A percentile compares a stretch with the other conserved stretches of the same genome.
These are phyloP conservation scores for Corchorus capsularis DNA, from an alignment of 345 rosid genomes.

Conservation along the genomic window DNA sequence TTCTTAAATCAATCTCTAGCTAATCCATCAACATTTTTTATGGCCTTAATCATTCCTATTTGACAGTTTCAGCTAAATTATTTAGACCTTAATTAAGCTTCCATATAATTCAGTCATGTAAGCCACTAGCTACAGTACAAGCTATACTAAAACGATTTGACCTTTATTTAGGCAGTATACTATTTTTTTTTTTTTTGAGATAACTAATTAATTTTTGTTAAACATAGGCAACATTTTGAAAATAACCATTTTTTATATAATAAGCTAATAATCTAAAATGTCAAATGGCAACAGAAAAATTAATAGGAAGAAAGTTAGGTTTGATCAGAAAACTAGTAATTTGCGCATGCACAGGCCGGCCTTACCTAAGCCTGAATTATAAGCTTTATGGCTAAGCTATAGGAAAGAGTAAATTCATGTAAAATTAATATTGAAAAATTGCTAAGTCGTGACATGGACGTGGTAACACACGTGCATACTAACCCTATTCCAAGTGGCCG, in stretches of 20 bases:
- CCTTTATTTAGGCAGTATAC: not conserved
- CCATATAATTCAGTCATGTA: no score
- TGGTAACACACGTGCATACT: slow-evolving; percentile 27
- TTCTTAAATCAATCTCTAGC: no score
- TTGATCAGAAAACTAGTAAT: not conserved
- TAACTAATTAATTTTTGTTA: not conserved
- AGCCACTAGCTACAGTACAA: no score
- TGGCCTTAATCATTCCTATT: no score
- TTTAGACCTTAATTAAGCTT: no score
- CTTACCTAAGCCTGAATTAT: not conserved
- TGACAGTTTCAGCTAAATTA: no score
- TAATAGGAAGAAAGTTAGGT: not conserved
- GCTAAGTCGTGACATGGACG: slow-evolving; percentile 21
- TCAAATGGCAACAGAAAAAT: not conserved
- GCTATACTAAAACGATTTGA: no score
- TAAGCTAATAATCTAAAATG: not conserved
- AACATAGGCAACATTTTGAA: not conserved
- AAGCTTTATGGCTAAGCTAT: no score
- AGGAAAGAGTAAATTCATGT: not conserved
- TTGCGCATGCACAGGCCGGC: slow-evolving; percentile 6
- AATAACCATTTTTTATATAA: not conserved
- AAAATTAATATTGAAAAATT: not conserved
- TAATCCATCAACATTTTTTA: no score
- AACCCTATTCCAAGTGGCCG: slow-evolving; percentile 9
- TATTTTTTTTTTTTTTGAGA: no score